Percentiles rank a stretch among this genome's conserved stretches.
phyloP scores from a whole-genome alignment of 352 stramenopile species.

The Phytophthora capsici region DNA sequence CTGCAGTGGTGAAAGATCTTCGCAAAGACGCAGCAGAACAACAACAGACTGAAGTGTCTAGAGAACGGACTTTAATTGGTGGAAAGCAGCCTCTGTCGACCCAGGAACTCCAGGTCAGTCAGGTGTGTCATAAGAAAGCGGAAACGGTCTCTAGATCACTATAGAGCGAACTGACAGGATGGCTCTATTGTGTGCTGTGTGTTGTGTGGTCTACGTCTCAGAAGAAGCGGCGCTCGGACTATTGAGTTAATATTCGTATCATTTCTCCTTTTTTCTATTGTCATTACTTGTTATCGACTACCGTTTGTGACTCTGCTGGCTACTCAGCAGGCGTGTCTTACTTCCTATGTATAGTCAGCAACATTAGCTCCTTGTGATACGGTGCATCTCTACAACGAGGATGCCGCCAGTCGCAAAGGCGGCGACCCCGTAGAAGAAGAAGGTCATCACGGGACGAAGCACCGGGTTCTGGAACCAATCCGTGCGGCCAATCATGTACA shows the following conservation, averaged over 20 bases:
- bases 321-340: conserved; percentile 16
- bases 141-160: conserved; percentile 5
- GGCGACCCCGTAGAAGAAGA: conserved; percentile 50
- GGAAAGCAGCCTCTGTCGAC: conserved; percentile 56
- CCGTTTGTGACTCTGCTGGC: conserved; percentile 31
- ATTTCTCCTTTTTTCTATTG: conserved; percentile 33
- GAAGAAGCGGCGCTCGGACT: conserved; percentile 70
- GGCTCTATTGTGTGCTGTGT: conserved; percentile 17
- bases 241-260: conserved; percentile 41
- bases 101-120: conserved; percentile 72
- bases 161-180: conserved; percentile 1
- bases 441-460: conserved; percentile 72
- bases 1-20: conserved; percentile 91
- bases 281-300: conserved; percentile 15
- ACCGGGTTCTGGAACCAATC: conserved; percentile 83
- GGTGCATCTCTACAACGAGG: conserved; percentile 64
- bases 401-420: conserved; percentile 55
- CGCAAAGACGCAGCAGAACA: conserved; percentile 63
- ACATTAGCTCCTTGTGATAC: conserved; percentile 51
- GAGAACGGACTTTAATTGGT: conserved; percentile 47
- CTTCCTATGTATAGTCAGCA: conserved; percentile 27
- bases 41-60: conserved; percentile 21
- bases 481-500: conserved; percentile 67
- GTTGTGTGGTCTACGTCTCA: conserved; percentile 29
- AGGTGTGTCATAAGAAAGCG: conserved; percentile 55